Conservation (phyloP, 78 protist species). For the Chrysochromulina tobinii region DNA sequence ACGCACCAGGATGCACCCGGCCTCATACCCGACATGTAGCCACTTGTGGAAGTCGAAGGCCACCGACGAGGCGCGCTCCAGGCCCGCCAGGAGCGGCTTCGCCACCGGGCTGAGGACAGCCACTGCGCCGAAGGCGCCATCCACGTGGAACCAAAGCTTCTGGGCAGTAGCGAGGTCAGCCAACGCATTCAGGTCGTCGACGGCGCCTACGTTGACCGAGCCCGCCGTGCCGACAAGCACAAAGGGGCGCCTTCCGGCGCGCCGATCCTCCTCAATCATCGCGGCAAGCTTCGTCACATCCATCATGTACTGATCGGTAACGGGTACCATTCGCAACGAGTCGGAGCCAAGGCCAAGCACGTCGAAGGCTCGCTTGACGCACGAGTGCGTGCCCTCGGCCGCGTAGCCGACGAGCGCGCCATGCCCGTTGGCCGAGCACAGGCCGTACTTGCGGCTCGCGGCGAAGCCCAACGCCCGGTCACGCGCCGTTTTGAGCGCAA, state of each 20-base stretch:
- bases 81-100: background rate
- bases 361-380: background rate
- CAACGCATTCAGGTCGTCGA: background rate
- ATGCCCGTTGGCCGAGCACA: too few species aligned
- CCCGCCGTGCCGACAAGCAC: slow-evolving; percentile 20
- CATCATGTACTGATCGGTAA: background rate
- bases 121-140: slow-evolving; percentile 28
- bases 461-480: background rate
- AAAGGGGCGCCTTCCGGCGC: background rate
- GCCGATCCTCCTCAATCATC: background rate
- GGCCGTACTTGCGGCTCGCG: too few species aligned
- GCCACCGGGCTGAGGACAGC: background rate
- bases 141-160: slow-evolving; percentile 27
- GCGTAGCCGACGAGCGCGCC: background rate
- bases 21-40: background rate
- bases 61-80: slow-evolving; percentile 1
- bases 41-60: slow-evolving; percentile 28
- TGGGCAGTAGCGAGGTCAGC: background rate
- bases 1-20: background rate
- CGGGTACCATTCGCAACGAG: background rate
- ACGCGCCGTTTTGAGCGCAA: background rate
- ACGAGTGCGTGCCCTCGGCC: background rate
- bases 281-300: background rate
- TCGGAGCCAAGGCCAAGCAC: background rate
- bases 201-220: background rate